Conservation (phyloP, 495 filamentous ascomycete genomes). For the Neurospora cerealis region DNA sequence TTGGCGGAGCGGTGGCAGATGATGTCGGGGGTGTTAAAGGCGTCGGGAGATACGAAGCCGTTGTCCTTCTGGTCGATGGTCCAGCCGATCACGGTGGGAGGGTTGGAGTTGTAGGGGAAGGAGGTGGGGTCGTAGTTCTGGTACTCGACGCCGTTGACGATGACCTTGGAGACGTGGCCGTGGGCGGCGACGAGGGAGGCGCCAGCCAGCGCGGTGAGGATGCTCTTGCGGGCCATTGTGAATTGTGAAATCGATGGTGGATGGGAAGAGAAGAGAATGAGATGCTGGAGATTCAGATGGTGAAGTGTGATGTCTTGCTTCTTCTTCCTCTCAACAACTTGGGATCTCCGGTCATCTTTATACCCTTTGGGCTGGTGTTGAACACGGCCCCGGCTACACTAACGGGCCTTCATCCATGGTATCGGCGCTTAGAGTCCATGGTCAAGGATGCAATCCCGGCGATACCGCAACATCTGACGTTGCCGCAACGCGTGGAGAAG, state of each 20-base stretch:
- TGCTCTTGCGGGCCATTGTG: conserved; percentile 15
- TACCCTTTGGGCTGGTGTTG: not conserved
- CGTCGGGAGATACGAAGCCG: conserved; percentile 46
- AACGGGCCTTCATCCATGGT: not conserved
- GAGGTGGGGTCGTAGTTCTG: conserved; percentile 32
- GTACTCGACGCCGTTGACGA: conserved; percentile 47
- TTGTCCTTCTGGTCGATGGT: conserved; percentile 44
- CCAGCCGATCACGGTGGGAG: conserved; percentile 48
- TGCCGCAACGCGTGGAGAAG: conserved; percentile 3
- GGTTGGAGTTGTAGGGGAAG: conserved; percentile 26
- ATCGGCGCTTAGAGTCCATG: not conserved
- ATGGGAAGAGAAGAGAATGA: not conserved
- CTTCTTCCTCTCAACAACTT: not conserved
- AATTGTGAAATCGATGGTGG: not conserved
- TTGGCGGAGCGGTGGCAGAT: conserved; percentile 40
- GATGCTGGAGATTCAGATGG: not conserved
- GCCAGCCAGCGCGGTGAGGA: conserved; percentile 37
- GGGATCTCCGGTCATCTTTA: conserved; percentile 1
- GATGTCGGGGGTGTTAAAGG: conserved; percentile 33
- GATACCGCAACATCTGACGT: not conserved
- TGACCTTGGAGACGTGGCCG: conserved; percentile 49
- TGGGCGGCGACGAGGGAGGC: conserved; percentile 48
- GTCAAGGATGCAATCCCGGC: not conserved
- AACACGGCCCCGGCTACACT: not conserved
- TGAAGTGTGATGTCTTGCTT: conserved; percentile 1